phyloP scores from a whole-genome alignment of 768 basidiomycete genomes.

The Pleurotus giganteus region DNA sequence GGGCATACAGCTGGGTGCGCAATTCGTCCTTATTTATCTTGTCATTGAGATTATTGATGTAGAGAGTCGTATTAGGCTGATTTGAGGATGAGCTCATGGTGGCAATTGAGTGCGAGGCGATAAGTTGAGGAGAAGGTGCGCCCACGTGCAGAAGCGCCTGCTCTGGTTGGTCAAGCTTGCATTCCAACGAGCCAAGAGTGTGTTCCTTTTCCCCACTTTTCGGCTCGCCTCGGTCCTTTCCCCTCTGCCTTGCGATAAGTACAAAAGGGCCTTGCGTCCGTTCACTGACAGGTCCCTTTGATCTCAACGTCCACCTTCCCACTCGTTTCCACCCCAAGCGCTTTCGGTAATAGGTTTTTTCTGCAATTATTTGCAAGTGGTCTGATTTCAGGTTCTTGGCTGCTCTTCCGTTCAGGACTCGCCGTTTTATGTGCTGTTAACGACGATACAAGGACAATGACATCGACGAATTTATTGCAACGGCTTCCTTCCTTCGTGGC shows the following conservation, averaged over 20 bases:
- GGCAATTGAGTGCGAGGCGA: conserved; percentile 14
- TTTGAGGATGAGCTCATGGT: conserved; percentile 49
- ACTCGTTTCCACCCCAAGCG: background rate
- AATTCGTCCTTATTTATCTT: conserved; percentile 92
- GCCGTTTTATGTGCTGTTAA: conserved; percentile 5
- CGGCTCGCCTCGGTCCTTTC: background rate
- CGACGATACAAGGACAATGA: conserved; percentile 5
- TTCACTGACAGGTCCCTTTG: background rate
- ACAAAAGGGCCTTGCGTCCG: background rate
- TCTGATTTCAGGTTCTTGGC: background rate
- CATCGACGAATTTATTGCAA: conserved; percentile 13
- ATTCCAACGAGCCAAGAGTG: background rate
- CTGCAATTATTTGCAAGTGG: background rate
- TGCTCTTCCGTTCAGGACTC: background rate
- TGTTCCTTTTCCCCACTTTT: background rate
- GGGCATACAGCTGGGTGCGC: conserved; percentile 73
- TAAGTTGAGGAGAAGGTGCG: conserved; percentile 18
- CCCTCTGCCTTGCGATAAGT: background rate
- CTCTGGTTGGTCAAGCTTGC: background rate
- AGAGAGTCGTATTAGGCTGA: conserved; percentile 86
- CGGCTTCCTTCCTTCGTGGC: conserved; percentile 53
- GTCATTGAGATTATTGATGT: conserved; percentile 91
- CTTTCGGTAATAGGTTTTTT: background rate
- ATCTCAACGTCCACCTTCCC: background rate
- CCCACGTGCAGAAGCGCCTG: conserved; percentile 15